A percentile compares a stretch with the other conserved stretches of the same genome.
Conservation (phyloP, 1,139 yeast genomes). For the Yamadazyma spencermartinsiae region DNA sequence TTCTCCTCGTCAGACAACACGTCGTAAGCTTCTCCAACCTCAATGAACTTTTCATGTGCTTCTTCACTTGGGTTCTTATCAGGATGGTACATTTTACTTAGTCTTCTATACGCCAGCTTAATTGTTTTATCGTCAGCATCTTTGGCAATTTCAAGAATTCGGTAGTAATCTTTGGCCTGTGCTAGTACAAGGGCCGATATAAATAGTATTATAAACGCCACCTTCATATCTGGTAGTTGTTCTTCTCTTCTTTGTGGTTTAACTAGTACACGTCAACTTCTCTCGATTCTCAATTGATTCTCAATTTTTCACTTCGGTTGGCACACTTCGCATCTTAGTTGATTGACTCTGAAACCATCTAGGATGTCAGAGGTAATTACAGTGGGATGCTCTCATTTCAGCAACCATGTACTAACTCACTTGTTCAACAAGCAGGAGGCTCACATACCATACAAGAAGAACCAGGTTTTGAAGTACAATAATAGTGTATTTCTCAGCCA, state of each 20-base stretch:
- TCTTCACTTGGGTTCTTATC: constrained; percentile 85
- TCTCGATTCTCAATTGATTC: too few species aligned
- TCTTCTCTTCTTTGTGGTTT: not conserved
- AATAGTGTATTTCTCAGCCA: constrained; percentile 33
- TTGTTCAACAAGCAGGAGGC: constrained; percentile 79
- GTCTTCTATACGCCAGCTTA: constrained; percentile 79
- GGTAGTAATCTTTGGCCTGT: constrained; percentile 30
- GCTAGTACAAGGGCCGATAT: constrained; percentile 10
- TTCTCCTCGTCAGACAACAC: constrained; percentile 76
- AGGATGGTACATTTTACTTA: constrained; percentile 90
- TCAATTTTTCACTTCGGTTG: not conserved
- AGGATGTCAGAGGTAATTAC: constrained; percentile 72
- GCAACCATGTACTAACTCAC: constrained; percentile 76
- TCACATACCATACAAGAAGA: constrained; percentile 53
- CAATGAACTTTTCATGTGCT: constrained; percentile 84
- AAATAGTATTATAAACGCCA: constrained; percentile 8
- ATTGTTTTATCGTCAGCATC: constrained; percentile 79
- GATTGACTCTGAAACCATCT: too few species aligned
- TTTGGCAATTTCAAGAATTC: constrained; percentile 63
- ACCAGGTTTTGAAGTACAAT: constrained; percentile 26
- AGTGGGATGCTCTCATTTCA: constrained; percentile 65
- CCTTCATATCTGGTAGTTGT: constrained; percentile 6
- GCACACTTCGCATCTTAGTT: not conserved
- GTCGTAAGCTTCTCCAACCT: constrained; percentile 92
- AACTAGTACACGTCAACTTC: constrained; percentile 11